Evolutionary conservation across 208 protist genomes (phyloP).

Genomic region (Acanthamoeba healyi): DNA sequence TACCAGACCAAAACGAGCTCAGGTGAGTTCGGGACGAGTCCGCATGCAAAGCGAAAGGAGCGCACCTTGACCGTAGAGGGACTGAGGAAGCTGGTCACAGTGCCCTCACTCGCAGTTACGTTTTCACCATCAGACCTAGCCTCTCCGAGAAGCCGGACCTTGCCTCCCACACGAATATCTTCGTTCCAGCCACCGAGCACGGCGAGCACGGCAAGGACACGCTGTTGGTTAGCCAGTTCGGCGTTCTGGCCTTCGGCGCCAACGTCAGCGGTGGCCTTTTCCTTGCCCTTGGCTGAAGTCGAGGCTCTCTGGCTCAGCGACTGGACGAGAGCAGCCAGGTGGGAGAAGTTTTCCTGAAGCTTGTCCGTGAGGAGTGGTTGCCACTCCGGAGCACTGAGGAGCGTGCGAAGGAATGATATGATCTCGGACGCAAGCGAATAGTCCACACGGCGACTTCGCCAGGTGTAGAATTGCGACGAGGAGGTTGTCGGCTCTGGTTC

Average conservation of each 20-base stretch:
- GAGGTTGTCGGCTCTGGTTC: not conserved
- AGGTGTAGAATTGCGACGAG: constrained; percentile 37
- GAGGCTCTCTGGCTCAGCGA: not conserved
- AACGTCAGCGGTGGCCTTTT: not conserved
- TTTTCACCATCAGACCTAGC: not conserved
- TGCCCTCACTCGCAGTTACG: not conserved
- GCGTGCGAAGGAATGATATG: constrained; percentile 26
- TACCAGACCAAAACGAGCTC: too few species aligned
- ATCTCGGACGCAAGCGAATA: constrained; percentile 52
- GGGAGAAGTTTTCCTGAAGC: not conserved
- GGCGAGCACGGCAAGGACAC: not conserved
- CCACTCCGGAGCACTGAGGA: constrained; percentile 7
- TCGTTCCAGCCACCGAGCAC: constrained; percentile 29
- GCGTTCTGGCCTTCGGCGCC: not conserved
- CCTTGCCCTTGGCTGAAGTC: not conserved
- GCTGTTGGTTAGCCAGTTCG: not conserved
- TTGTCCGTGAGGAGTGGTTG: not conserved
- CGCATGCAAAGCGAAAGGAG: too few species aligned
- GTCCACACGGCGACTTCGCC: constrained; percentile 54
- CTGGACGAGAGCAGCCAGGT: not conserved
- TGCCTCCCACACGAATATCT: constrained; percentile 31
- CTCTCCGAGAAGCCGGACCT: not conserved
- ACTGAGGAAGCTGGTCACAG: not conserved
- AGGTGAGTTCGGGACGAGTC: too few species aligned
- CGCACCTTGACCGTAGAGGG: constrained; percentile 31